Evolutionary conservation across 208 protist genomes (phyloP), one percentile per base, ranked within the genome.

Genomic region (Trypanosoma caninum): DNA sequence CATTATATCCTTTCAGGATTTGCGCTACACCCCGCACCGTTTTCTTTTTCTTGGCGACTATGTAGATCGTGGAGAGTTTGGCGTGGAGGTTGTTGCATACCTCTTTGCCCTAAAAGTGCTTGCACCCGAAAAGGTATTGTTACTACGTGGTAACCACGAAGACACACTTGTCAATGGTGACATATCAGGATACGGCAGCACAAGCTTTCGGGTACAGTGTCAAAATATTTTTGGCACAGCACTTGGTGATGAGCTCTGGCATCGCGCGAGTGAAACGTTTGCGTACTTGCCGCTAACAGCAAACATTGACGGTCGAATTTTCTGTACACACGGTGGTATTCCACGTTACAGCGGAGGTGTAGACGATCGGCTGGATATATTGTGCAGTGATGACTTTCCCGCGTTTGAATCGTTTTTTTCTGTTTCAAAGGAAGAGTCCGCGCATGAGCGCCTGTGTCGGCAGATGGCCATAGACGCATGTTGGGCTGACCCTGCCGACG

Each of bases 41-140:
- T 99, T 99, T 64, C 74, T 99, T 20, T 99, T 99, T 61, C 85
- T 99, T n/a, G 98, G 92, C 34, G 97, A 99, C 78, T 99, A 99
- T 78, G 98, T 99, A 13, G 98, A 99, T 71, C 92, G 97, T 54
- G 97, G 97, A 20, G 84, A 89, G 59, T 94, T 94, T 63, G 88
- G 84, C 61, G 88, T 97, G 18, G 89, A 97, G 65, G 86, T 93
- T n/a, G 65, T 97, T 10, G 87, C 87, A n/a, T 90, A 94, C 59
- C 73, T 97, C 13, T 91, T 97, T 59, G 74, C 91, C 13, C 89
- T 97, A 76, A 97, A 97, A 73, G 83, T 95, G 28, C 68, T 97
- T 13, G 80, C 84, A 28, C 93, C 93, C 20, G 71, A 85, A 30
- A 97, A 95, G 77, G 84, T 98, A 14, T 72, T 96, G 41, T 87